Evolutionary conservation across 2,329 filamentous ascomycete species (phyloP).

Genomic region (Apiospora sp.): DNA sequence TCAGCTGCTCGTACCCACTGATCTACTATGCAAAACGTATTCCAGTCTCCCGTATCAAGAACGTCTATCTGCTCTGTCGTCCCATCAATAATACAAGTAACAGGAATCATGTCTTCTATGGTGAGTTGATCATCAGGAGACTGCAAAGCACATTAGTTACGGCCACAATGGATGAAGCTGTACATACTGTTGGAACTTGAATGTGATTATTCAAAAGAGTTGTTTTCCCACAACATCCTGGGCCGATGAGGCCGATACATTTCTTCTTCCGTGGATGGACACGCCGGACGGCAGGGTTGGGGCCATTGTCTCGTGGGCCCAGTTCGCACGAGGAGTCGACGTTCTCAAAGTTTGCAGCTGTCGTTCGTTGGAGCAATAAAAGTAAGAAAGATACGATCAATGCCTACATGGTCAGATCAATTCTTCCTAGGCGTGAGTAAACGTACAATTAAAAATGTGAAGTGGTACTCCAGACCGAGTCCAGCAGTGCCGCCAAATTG

Average conservation of each 20-base stretch:
- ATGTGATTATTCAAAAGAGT: background rate
- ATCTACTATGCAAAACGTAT: background rate
- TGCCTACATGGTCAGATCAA: background rate
- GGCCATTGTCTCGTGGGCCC: background rate
- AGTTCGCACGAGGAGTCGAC: background rate
- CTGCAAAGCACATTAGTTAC: background rate
- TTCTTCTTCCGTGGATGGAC: background rate
- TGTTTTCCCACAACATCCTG: background rate
- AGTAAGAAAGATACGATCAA: background rate
- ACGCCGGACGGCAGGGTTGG: background rate
- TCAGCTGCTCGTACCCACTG: background rate
- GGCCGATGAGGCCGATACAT: background rate
- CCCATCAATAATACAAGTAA: background rate
- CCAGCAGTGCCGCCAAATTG: background rate
- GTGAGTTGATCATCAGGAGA: background rate
- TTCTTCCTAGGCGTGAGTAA: background rate
- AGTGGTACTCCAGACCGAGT: background rate
- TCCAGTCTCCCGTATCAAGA: background rate
- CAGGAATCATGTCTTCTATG: background rate
- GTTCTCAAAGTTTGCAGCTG: background rate
- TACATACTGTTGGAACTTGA: background rate
- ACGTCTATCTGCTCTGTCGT: background rate
- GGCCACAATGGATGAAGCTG: background rate
- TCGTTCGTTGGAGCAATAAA: background rate
- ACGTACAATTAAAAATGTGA: slow-evolving; percentile 1